Evolutionary conservation across 345 rosid genomes (phyloP), one percentile per base, ranked within the genome.

Genomic region (Melastoma malabathricum): DNA sequence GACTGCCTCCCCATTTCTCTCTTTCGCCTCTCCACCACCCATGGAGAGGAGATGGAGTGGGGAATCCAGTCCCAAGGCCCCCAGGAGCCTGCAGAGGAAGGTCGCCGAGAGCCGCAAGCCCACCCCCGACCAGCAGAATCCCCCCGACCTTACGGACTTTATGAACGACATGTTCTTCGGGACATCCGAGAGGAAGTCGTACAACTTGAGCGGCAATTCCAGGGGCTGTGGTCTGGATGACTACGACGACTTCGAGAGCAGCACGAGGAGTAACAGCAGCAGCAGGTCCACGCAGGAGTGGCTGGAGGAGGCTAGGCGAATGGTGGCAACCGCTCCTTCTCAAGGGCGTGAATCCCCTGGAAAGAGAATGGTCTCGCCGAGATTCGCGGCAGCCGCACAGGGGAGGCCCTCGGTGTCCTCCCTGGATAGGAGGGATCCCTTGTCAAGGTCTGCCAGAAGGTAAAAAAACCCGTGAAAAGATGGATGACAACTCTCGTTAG

Each of bases 121-220:
- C 56, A 47, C 52, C 39, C 52, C 2, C 56, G 75, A 44, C 47
- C 41, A 15, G 71, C 38, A 29, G 38, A 29, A 29, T 29, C 38
- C 41, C 0, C 79, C 83, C 0, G 84, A 76, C 72, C 80, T 78
- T 34, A 78, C 82, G 22, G 79, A 82, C 64, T 82, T 82, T 68
- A 78, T 82, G 77, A 74, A 78, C 44, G 84, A 78, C 70, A 62
- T 70, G 77, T 79, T 82, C 77, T 78, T 74, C 17, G 89, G 89
- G 38, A 52, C 72, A 1, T 19, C 62, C 2, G 73, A 73, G 17
- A 81, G 63, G 68, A 72, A 66, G 51, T 44, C 56, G 5, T 73
- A 76, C 34, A 52, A 76, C 71, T 61, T 78, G 72, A 74, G 67
- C 0, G 82, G 82, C 0, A 69, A 65, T 29, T 29, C 38, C 68